Base-by-base conservation (phyloP, 2,329 filamentous ascomycete species). In the Alternaria brassicicola region DNA sequence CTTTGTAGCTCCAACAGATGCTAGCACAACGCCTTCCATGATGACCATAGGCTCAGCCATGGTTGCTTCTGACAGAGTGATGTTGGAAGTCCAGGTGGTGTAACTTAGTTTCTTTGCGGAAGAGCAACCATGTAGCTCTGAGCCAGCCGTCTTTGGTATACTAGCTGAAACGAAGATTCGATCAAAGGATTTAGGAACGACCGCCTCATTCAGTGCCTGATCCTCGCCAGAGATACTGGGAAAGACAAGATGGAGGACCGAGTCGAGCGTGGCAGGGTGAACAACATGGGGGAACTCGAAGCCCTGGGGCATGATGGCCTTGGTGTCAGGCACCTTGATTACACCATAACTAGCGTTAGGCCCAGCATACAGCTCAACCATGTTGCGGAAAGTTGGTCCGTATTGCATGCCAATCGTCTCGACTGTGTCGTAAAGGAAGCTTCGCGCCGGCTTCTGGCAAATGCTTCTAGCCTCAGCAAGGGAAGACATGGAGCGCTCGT, bases 361-460 rank as follows among this genome's bases (percentile, higher is more conserved):
- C 5, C 51, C 45, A 28, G 56, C 56, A 28, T 39, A 46, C 2
- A 56, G 75, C 74, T 33, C 42, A 19, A 26, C 45, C 48, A 57
- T 58, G n/a, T 57, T 57, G 36, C 54, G 54, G 25, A 61, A 61
- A 12, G 49, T 52, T 6, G 58, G 58, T n/a, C 58, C 54, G 38
- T 57, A 58, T 17, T 57, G 25, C 54, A 61, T 45, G 23, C 58
- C 54, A 13, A 53, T 50, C 5, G 52, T 49, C 41, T 43, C 42
- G 28, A 57, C 54, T 47, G 54, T 57, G 33, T 57, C 54, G 7
- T 57, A 52, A 13, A 57, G 13, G 48, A 57, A 52, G 48, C 54
- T 57, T 28, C 54, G 41, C n/a, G 41, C 52, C 4, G 47, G 48
- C 31, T 57, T 48, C 28, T 56, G 47, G 42, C 47, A 59, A 1